Conservation (phyloP, 108 stramenopile species). For the Cyclotella baltica region DNA sequence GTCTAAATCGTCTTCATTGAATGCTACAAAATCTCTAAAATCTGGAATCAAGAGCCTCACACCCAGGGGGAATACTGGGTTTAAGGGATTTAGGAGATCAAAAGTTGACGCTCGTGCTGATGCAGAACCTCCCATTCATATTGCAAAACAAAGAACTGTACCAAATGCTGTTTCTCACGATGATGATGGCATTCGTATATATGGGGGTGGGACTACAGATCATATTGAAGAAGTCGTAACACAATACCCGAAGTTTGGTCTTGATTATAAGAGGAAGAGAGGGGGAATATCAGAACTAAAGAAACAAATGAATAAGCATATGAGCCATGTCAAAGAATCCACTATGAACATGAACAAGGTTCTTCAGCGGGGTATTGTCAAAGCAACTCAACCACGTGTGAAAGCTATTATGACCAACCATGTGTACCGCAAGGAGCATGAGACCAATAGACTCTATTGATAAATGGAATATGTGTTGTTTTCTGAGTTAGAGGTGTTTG, state of each 20-base stretch:
- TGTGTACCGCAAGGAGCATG: background rate
- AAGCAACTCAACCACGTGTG: background rate
- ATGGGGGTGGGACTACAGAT: background rate
- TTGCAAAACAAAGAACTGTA: background rate
- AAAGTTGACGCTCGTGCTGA: background rate
- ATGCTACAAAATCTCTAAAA: background rate
- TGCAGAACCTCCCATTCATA: background rate
- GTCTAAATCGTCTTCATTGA: too few relatives aligned
- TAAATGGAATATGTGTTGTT: background rate
- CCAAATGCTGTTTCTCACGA: background rate
- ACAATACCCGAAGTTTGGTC: background rate
- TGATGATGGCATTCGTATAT: background rate
- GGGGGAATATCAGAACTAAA: background rate
- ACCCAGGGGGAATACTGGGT: background rate
- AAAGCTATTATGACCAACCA: conserved; percentile 6
- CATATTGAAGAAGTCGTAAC: background rate
- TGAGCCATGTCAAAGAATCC: background rate
- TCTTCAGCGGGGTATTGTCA: background rate
- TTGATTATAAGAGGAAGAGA: background rate
- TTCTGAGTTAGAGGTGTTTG: background rate
- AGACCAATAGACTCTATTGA: background rate
- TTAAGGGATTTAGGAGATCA: background rate
- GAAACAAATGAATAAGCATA: background rate
- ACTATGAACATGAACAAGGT: background rate
- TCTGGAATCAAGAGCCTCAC: background rate